phyloP scores from a whole-genome alignment of 2,329 filamentous ascomycete species.

The Hirsutella rhossiliensis region DNA sequence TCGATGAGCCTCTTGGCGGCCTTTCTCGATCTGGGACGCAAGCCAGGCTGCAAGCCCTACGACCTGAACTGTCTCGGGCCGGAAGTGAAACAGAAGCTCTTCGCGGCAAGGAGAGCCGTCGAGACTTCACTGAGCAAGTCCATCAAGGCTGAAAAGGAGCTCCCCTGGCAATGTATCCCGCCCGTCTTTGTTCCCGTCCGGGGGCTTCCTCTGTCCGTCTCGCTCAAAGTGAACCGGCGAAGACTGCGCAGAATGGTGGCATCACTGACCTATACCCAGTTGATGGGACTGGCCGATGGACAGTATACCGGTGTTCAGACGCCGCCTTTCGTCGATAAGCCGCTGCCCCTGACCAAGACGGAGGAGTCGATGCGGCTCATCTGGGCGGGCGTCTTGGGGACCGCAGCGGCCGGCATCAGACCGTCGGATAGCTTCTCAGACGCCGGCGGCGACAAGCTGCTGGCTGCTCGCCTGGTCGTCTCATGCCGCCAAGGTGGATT shows the following conservation, averaged over 20 bases:
- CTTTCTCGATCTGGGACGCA: slow-evolving; percentile 35
- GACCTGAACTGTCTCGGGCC: slow-evolving; percentile 24
- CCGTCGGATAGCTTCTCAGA: slow-evolving; percentile 31
- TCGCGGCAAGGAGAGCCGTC: slow-evolving; percentile 30
- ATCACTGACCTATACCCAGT: slow-evolving; percentile 28
- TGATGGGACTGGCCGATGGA: slow-evolving; percentile 22
- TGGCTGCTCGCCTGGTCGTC: slow-evolving; percentile 31
- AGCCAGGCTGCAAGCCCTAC: slow-evolving; percentile 22
- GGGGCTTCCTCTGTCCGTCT: slow-evolving; percentile 34
- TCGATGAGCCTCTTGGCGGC: slow-evolving; percentile 29
- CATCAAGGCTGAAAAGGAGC: slow-evolving; percentile 4
- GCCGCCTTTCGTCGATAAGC: slow-evolving; percentile 25
- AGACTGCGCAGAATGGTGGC: slow-evolving; percentile 33
- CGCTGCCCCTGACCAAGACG: slow-evolving; percentile 32
- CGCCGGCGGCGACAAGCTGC: slow-evolving; percentile 32
- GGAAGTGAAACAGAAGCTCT: slow-evolving; percentile 29
- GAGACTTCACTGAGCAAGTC: slow-evolving; percentile 26
- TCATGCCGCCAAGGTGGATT: slow-evolving; percentile 31
- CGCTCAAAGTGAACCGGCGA: slow-evolving; percentile 36
- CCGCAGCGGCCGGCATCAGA: slow-evolving; percentile 27
- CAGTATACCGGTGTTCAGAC: slow-evolving; percentile 20
- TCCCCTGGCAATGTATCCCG: slow-evolving; percentile 32
- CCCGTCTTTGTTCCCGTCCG: slow-evolving; percentile 35
- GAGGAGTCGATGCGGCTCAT: slow-evolving; percentile 35
- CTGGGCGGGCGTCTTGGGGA: slow-evolving; percentile 31